Conservation (phyloP, 2,329 filamentous ascomycete genomes). For the Beauveria rudraprayagi region DNA sequence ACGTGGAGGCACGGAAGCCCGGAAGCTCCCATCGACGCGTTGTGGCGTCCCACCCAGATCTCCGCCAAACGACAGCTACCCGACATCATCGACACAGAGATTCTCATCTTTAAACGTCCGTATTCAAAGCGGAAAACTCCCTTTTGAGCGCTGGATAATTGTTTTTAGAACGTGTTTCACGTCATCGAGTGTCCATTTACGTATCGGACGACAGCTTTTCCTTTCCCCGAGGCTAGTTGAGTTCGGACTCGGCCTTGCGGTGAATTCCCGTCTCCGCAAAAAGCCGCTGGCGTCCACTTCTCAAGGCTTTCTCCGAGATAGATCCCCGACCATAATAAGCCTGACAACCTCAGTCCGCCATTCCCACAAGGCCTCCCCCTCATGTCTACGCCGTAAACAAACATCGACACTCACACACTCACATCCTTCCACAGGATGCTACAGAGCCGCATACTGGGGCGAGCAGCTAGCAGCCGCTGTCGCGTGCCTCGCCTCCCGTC, state of each 20-base stretch:
- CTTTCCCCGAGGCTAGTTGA: neutral
- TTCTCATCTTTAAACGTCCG: neutral
- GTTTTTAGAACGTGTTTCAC: neutral
- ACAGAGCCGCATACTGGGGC: conserved; percentile 1
- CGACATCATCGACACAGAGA: neutral
- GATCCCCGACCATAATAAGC: neutral
- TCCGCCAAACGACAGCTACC: neutral
- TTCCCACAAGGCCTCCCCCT: neutral
- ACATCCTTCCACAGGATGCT: neutral
- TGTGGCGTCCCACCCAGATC: neutral
- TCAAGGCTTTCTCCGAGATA: neutral
- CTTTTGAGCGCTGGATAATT: neutral
- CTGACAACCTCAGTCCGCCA: neutral
- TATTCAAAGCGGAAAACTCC: neutral
- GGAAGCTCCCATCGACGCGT: too few species aligned
- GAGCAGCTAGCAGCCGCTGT: conserved; percentile 1
- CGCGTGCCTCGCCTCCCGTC: conserved; percentile 6
- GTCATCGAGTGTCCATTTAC: too few species aligned
- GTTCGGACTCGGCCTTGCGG: conserved; percentile 1
- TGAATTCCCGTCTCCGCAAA: conserved; percentile 3
- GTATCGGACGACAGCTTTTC: neutral
- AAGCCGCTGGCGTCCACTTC: neutral
- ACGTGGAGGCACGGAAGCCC: too few species aligned
- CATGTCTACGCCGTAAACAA: conserved; percentile 2
- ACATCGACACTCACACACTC: neutral